A percentile compares a stretch with the other conserved stretches of the same genome.
phyloP scores from a whole-genome alignment of 306 rosid genomes.

The Mucuna pruriens region DNA sequence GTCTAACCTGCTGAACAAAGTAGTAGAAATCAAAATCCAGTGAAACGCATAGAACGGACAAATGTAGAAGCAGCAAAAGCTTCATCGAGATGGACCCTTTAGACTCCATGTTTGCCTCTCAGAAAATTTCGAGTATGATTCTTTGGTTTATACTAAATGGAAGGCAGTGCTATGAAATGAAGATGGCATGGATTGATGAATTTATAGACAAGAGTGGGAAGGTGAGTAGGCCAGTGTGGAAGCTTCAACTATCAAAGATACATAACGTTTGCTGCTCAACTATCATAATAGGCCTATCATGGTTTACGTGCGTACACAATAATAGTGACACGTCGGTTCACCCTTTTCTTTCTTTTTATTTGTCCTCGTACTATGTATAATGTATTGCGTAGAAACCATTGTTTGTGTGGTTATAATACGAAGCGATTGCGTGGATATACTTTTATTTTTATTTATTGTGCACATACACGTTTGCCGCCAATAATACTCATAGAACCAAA shows the following conservation, averaged over 20 bases:
- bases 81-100: constrained; percentile 33
- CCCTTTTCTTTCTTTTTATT: not conserved
- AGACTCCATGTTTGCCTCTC: constrained; percentile 6
- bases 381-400: too few relatives aligned
- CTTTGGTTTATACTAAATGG: not conserved
- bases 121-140: not conserved
- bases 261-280: not conserved
- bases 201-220: constrained; percentile 24
- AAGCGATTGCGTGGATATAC: too few relatives aligned
- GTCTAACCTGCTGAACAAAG: constrained; percentile 63
- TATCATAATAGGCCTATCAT: not conserved
- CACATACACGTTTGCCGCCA: too few relatives aligned
- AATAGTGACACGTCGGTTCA: constrained; percentile 19
- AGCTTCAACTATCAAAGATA: not conserved
- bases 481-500: too few relatives aligned
- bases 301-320: not conserved
- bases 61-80: constrained; percentile 46
- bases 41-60: constrained; percentile 46
- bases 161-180: too few relatives aligned
- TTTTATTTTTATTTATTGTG: too few relatives aligned
- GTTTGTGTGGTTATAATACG: not conserved
- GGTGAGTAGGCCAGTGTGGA: not conserved
- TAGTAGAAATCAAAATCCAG: constrained; percentile 63
- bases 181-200: not conserved
- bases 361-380: not conserved